Conservation (phyloP, 352 stramenopile genomes). For the Phytophthora crassamura region DNA sequence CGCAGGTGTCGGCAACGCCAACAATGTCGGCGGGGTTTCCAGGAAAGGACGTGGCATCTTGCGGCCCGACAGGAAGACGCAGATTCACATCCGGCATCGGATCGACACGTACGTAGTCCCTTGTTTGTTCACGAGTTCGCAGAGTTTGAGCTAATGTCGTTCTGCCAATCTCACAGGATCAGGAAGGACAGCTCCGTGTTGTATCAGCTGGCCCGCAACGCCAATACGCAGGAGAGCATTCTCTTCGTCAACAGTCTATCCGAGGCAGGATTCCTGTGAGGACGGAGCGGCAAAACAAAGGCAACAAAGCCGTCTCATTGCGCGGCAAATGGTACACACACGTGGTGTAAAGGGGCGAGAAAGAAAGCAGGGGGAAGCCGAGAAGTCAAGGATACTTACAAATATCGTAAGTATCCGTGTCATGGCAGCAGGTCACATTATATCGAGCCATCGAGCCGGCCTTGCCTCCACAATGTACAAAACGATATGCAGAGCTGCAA, state of each 20-base stretch:
- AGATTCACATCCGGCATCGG: constrained; percentile 79
- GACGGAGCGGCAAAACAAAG: background rate
- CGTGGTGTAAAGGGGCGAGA: constrained; percentile 2
- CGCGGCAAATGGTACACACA: background rate
- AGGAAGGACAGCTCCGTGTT: constrained; percentile 86
- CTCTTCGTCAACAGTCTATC: constrained; percentile 91
- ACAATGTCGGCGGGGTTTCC: constrained; percentile 41
- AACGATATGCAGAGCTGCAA: constrained; percentile 36
- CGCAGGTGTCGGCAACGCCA: background rate
- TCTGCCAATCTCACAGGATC: constrained; percentile 52
- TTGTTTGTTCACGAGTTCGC: constrained; percentile 2
- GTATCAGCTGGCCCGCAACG: constrained; percentile 85
- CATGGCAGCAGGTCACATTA: constrained; percentile 18
- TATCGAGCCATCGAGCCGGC: constrained; percentile 1
- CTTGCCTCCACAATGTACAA: constrained; percentile 33
- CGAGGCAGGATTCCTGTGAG: constrained; percentile 84
- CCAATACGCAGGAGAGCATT: constrained; percentile 90
- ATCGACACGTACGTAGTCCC: constrained; percentile 78
- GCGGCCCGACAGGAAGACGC: constrained; percentile 74
- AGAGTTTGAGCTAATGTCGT: constrained; percentile 15
- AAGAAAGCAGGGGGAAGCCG: background rate
- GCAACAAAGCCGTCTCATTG: background rate
- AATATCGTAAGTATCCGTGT: constrained; percentile 25
- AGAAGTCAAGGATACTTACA: constrained; percentile 9
- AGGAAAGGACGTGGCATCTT: constrained; percentile 80